Conservation (phyloP, 108 stramenopile species). For the Cyclotella baltica region DNA sequence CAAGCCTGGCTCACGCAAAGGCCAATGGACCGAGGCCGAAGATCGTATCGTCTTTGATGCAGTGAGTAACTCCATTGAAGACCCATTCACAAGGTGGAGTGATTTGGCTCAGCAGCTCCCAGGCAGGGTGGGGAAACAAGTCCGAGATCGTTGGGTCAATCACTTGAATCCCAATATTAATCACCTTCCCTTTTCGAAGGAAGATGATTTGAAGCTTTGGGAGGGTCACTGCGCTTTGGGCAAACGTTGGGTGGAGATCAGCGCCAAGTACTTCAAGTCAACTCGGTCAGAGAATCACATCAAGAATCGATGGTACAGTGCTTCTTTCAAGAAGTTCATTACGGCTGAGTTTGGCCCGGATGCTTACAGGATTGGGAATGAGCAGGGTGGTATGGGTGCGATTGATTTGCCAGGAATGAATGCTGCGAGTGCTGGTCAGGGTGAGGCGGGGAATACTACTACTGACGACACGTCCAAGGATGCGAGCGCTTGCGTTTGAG, state of each 20-base stretch:
- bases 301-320: constrained; percentile 93
- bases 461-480: neutral
- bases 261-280: constrained; percentile 81
- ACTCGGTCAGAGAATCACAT: constrained; percentile 88
- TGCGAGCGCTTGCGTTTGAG: no score
- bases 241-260: constrained; percentile 90
- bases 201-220: constrained; percentile 73
- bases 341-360: constrained; percentile 43
- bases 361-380: constrained; percentile 30
- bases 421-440: neutral
- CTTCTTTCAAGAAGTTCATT: constrained; percentile 70
- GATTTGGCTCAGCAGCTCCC: constrained; percentile 86
- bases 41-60: constrained; percentile 86
- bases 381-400: constrained; percentile 14
- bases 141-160: constrained; percentile 92
- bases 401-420: constrained; percentile 2
- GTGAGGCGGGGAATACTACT: neutral
- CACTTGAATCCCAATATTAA: constrained; percentile 76
- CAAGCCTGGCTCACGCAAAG: constrained; percentile 58
- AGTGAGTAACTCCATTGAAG: constrained; percentile 74
- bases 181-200: constrained; percentile 31
- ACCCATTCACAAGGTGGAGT: constrained; percentile 89
- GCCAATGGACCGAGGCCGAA: constrained; percentile 64
- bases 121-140: constrained; percentile 89
- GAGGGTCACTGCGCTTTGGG: constrained; percentile 82